phyloP scores from a whole-genome alignment of 2,329 filamentous ascomycete species.

The Lachnellula occidentalis region DNA sequence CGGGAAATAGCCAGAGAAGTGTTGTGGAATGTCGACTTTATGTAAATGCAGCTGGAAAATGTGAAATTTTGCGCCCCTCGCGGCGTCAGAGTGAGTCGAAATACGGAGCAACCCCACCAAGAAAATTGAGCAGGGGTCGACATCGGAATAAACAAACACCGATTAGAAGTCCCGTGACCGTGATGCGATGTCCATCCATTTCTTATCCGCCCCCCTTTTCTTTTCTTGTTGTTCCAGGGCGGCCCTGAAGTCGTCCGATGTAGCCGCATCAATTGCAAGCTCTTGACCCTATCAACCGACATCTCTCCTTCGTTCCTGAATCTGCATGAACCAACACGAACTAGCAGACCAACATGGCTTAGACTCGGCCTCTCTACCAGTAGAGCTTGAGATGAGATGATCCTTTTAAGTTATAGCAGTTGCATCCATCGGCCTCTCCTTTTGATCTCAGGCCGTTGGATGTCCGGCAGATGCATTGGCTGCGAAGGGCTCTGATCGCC shows the following conservation, averaged over 20 bases:
- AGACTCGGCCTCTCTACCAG: neutral
- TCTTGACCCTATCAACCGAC: neutral
- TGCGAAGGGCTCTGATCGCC: neutral
- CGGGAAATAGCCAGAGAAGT: neutral
- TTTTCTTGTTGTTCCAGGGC: neutral
- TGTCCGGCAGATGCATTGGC: neutral
- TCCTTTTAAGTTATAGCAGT: neutral
- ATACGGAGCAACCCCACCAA: neutral
- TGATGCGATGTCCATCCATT: no score
- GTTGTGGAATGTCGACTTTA: neutral
- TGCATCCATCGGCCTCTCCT: neutral
- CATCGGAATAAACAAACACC: no score
- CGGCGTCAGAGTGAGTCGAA: neutral
- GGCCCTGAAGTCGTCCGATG: neutral
- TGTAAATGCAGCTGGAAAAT: neutral
- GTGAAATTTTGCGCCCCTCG: neutral
- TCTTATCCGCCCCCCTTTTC: neutral
- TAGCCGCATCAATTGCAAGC: neutral
- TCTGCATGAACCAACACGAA: neutral
- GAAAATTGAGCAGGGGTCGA: no score
- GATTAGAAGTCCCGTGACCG: no score
- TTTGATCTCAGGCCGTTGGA: neutral
- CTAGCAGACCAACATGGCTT: neutral
- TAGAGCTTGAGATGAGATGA: neutral
- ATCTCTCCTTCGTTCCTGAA: neutral